Conservation (phyloP, 176 grass and related monocot genomes). For the Triticum turgidum region DNA sequence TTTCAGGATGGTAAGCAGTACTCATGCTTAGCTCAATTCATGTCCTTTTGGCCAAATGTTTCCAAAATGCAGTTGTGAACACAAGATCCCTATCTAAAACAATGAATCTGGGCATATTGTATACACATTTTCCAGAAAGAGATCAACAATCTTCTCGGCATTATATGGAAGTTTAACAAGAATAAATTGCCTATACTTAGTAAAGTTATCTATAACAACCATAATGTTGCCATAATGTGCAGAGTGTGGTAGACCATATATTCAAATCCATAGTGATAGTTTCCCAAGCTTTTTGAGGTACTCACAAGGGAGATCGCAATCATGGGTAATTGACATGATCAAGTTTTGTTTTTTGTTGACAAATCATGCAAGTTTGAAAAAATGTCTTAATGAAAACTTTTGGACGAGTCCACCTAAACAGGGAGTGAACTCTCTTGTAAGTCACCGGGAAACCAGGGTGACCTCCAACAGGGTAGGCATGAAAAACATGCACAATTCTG, state of each 20-base stretch:
- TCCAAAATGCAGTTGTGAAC: too few species aligned
- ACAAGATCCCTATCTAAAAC: too few species aligned
- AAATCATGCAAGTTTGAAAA: not conserved
- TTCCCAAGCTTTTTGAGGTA: not conserved
- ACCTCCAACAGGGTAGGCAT: not conserved
- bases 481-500: not conserved
- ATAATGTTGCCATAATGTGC: not conserved
- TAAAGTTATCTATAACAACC: too few species aligned
- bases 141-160: too few species aligned
- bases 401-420: not conserved
- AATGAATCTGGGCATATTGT: too few species aligned
- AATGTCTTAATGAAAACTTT: not conserved
- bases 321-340: not conserved
- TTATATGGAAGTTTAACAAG: too few species aligned
- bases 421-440: not conserved
- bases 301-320: not conserved
- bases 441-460: not conserved
- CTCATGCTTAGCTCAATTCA: too few species aligned
- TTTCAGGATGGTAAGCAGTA: too few species aligned
- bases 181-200: too few species aligned
- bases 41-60: too few species aligned
- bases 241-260: not conserved
- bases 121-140: too few species aligned
- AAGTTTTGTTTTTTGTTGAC: not conserved
- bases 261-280: not conserved